A percentile compares a stretch with the other conserved stretches of the same genome.
phyloP scores from a whole-genome alignment of 768 basidiomycete genomes.

The Hirschioporus abietinus region DNA sequence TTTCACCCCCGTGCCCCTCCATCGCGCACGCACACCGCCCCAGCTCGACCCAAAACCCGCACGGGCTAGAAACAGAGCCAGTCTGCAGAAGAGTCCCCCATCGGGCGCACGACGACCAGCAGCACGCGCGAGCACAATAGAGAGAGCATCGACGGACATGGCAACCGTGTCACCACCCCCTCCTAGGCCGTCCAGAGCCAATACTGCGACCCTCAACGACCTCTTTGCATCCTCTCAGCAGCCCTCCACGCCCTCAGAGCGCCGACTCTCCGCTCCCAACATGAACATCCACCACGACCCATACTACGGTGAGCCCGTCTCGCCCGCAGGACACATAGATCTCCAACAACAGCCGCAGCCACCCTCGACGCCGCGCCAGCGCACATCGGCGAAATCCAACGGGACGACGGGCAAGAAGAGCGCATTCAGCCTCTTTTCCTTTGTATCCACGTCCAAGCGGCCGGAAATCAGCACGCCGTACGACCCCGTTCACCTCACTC shows the following conservation, averaged over 20 bases:
- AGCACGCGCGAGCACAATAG: conserved; percentile 52
- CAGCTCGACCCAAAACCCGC: conserved; percentile 27
- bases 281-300: conserved; percentile 28
- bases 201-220: conserved; percentile 78
- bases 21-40: conserved; percentile 20
- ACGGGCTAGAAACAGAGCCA: conserved; percentile 58
- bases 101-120: conserved; percentile 17
- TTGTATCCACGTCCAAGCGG: conserved; percentile 71
- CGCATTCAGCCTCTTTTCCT: conserved; percentile 57
- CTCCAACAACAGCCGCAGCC: conserved; percentile 3
- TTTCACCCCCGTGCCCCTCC: conserved; percentile 8
- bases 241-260: conserved; percentile 15
- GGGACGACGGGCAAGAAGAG: conserved; percentile 50
- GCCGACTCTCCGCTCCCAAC: conserved; percentile 48
- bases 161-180: conserved; percentile 50
- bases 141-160: conserved; percentile 28
- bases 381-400: conserved; percentile 20
- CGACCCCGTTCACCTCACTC: conserved; percentile 98
- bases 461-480: conserved; percentile 96
- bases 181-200: conserved; percentile 76
- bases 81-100: conserved; percentile 16
- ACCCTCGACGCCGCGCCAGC: conserved; percentile 11
- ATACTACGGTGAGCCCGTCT: conserved; percentile 22
- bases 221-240: conserved; percentile 37
- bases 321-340: conserved; percentile 18